Base-by-base conservation (phyloP, 2,329 filamentous ascomycete species). In the Stachybotrys echinatus region DNA sequence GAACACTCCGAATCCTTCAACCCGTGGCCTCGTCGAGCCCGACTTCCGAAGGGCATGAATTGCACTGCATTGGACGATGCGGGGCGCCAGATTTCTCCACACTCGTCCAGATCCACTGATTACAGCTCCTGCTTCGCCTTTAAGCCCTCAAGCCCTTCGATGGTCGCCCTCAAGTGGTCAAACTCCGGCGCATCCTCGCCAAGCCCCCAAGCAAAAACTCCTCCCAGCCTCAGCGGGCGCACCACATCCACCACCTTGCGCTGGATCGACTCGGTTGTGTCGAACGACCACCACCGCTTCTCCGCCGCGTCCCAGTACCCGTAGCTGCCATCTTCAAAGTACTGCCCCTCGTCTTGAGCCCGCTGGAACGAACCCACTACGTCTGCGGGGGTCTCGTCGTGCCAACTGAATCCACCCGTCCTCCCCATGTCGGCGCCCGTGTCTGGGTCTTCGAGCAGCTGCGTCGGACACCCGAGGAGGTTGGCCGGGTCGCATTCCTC, bases 161-260 rank as follows among this genome's bases (percentile, higher is more conserved):
- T 27, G 6, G 66, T 70, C 4, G 69, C 69, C 31, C 54, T 54
- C 12, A 78, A 61, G 49, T 73, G 73, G 19, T 61, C 55, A 51
- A 73, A 80, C 3, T 58, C 48, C 1, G 72, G 69, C 2, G 72
- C 76, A 51, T 90, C 87, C 66, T 90, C 85, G 2, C 84, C 87
- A 51, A 90, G 60, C 19, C 83, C 85, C 87, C 86, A 90, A 1
- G 86, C 85, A 75, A 90, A 89, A 5, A 88, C 80, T 17, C 88
- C 87, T 1, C 87, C 86, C 0, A 90, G 64, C 1, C 70, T 65
- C 60, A 77, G 75, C 27, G 71, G 70, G 23, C 73, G 68, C 3
- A 88, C 73, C 34, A 91, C 75, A 5, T 76, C 63, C 4, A 74
- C 67, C 51, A 89, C 81, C 68, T 91, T 91, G 50, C 71, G 69